Evolutionary conservation across 2,329 filamentous ascomycete genomes (phyloP).

Genomic region (Neonectria neomacrospora): DNA sequence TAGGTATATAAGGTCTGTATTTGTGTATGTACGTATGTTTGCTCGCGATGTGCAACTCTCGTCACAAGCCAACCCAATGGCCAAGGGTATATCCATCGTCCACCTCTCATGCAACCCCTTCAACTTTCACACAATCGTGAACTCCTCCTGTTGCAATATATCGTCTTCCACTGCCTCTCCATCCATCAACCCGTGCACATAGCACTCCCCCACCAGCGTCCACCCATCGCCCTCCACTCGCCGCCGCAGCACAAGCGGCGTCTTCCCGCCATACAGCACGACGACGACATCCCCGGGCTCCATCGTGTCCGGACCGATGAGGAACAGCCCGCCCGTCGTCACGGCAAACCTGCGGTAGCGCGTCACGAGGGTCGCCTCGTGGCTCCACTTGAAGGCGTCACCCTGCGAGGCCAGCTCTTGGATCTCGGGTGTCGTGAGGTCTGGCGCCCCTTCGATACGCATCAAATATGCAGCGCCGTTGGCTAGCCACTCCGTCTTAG

Average conservation of each 20-base stretch:
- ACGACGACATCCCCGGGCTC: slow-evolving; percentile 46
- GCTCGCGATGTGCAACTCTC: not conserved
- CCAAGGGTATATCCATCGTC: slow-evolving; percentile 23
- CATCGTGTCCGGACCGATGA: slow-evolving; percentile 49
- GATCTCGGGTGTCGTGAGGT: slow-evolving; percentile 37
- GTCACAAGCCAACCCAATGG: not conserved
- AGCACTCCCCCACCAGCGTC: slow-evolving; percentile 51
- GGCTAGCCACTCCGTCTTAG: slow-evolving; percentile 45
- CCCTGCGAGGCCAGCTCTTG: slow-evolving; percentile 42
- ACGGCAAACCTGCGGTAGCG: slow-evolving; percentile 49
- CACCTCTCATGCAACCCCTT: not conserved
- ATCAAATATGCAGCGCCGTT: slow-evolving; percentile 49
- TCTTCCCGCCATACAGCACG: slow-evolving; percentile 48
- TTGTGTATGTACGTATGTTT: not conserved
- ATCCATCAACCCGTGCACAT: slow-evolving; percentile 52
- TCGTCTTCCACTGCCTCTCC: slow-evolving; percentile 46
- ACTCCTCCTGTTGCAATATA: slow-evolving; percentile 44
- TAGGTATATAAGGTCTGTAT: not conserved
- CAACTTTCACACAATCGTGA: slow-evolving; percentile 42
- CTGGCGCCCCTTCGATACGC: slow-evolving; percentile 29
- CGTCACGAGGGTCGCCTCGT: slow-evolving; percentile 50
- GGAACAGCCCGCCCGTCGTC: slow-evolving; percentile 47
- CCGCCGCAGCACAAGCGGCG: slow-evolving; percentile 47
- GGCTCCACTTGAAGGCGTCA: slow-evolving; percentile 50
- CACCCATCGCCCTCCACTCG: slow-evolving; percentile 31